Conservation (phyloP, 2,329 filamentous ascomycete species). For the Diplodia corticola region DNA sequence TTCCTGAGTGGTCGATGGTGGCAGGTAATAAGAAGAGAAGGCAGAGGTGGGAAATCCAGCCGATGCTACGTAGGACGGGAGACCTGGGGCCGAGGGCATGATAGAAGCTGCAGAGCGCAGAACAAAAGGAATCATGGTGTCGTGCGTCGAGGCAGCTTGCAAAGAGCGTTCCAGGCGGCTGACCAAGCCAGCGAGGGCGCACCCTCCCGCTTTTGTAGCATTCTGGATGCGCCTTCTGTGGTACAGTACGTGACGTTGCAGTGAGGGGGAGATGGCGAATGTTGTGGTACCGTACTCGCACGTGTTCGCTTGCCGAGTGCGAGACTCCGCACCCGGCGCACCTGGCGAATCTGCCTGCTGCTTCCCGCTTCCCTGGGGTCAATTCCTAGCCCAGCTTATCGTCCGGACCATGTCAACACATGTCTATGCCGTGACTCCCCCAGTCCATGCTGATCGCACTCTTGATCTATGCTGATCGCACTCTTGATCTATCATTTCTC, state of each 20-base stretch:
- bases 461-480: too few species aligned
- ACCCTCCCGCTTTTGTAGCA: background rate
- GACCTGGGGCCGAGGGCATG: slow-evolving; percentile 33
- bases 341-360: background rate
- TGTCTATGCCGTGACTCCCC: too few species aligned
- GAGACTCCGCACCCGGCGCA: background rate
- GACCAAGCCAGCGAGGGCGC: background rate
- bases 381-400: too few species aligned
- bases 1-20: slow-evolving; percentile 48
- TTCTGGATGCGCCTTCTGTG: background rate
- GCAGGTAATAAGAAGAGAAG: slow-evolving; percentile 53
- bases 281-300: background rate
- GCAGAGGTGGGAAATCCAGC: slow-evolving; percentile 53
- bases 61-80: slow-evolving; percentile 44
- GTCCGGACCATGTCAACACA: too few species aligned
- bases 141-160: background rate
- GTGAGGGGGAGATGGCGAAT: background rate
- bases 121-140: slow-evolving; percentile 36
- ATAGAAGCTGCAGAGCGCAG: background rate
- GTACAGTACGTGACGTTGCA: too few species aligned
- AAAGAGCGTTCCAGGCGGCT: background rate
- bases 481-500: background rate
- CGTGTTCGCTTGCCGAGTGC: background rate
- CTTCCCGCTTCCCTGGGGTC: too few species aligned
- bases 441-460: too few species aligned